Evolutionary conservation across 202 grass and related monocot species (phyloP).

Genomic region (Hordeum pubiflorum): DNA sequence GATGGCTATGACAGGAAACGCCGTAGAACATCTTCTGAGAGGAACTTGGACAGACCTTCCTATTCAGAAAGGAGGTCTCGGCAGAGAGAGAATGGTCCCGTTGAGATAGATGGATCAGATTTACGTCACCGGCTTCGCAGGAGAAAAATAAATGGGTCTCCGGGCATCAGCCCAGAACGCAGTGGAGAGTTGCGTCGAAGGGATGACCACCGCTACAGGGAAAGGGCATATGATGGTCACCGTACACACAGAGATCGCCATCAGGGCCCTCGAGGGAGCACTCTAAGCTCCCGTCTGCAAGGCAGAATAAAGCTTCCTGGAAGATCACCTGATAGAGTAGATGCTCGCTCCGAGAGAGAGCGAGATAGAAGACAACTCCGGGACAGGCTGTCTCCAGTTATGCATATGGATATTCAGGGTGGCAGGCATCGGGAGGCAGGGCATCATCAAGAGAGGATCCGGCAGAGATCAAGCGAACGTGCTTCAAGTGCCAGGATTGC

Average conservation of each 20-base stretch:
- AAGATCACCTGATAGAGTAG: conserved; percentile 52
- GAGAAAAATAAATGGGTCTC: conserved; percentile 49
- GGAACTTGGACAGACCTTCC: conserved; percentile 47
- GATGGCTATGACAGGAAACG: conserved; percentile 64
- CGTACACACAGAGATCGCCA: conserved; percentile 23
- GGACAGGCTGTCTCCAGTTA: conserved; percentile 48
- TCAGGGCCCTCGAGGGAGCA: conserved; percentile 24
- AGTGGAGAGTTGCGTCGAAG: conserved; percentile 20
- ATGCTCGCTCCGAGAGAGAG: conserved; percentile 38
- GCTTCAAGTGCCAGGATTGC: conserved; percentile 34
- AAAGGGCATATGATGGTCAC: conserved; percentile 37
- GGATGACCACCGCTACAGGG: conserved; percentile 32
- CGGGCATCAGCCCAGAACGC: conserved; percentile 39
- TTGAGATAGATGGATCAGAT: conserved; percentile 59
- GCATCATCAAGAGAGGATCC: conserved; percentile 34
- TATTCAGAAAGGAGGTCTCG: conserved; percentile 44
- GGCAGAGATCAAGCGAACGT: conserved; percentile 36
- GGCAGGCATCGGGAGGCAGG: conserved; percentile 27
- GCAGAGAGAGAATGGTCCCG: conserved; percentile 29
- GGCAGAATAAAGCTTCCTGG: conserved; percentile 80
- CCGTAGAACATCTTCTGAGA: conserved; percentile 53
- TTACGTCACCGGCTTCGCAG: conserved; percentile 63
- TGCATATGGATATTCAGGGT: conserved; percentile 18
- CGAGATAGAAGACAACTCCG: conserved; percentile 43
- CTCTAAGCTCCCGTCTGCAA: conserved; percentile 49